Base-by-base conservation (phyloP, 2,329 filamentous ascomycete genomes). In the Stagonosporopsis vannaccii region DNA sequence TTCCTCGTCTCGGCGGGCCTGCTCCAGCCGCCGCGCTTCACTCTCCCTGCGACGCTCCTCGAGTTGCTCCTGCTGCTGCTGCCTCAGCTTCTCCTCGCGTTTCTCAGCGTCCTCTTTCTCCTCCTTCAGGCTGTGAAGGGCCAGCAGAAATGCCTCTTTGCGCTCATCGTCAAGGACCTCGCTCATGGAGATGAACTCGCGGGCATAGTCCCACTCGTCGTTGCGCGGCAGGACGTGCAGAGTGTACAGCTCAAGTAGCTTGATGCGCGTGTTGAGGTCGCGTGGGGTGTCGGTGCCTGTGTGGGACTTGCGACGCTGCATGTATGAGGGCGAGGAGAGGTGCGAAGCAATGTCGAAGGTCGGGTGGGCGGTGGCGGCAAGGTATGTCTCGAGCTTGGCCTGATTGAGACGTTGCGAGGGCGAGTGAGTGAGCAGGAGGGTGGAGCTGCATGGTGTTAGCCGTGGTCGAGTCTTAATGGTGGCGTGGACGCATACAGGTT, bases 121-220 rank as follows among this genome's bases (percentile, higher is more conserved):
- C 63, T 97, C 92, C 66, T 90, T 89, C 26, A 98, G 80, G 49
- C 87, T 89, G 72, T 96, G 87, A 15, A 98, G 81, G 4, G 93
- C 94, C 66, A 94, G 89, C 15, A 96, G 79, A 74, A 98, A 97
- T 0, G 91, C 88, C 67, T 98, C 92, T 60, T 91, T 87, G 40
- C 91, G 86, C 78, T 98, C 95, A 48, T 97, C 94, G 73, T 98
- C 94, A 1, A 99, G 83, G 23, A 97, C 87, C 42, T 94, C 88
- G 74, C 88, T 95, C 70, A 92, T 86, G 68, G 84, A 87, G 70
- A 98, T 96, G 75, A 98, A 98, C 66, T 96, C 91, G 57, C 87
- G 86, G 4, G 95, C 92, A 68, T 97, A 97, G 56, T 97, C 91
- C 95, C 95, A 99, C 78, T 98, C 92, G 52, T 91, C 88, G 67